Conservation (phyloP, 2,329 filamentous ascomycete genomes). For the Phyllosticta citriasiana region DNA sequence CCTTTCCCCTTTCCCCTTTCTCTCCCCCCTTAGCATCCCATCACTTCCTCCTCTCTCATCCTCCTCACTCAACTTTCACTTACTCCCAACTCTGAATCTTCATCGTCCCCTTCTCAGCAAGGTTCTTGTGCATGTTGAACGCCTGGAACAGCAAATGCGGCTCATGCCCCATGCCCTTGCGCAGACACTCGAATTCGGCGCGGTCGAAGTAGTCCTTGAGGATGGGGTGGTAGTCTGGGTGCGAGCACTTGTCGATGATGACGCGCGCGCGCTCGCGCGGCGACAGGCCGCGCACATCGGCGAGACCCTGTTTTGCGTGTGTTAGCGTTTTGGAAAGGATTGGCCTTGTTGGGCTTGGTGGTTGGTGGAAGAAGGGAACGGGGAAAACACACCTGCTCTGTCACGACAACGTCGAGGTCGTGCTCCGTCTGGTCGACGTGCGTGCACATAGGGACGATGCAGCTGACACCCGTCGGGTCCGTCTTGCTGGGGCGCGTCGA, state of each 20-base stretch:
- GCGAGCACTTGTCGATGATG: conserved; percentile 79
- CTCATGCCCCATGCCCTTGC: conserved; percentile 83
- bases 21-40: too few relatives aligned
- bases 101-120: conserved; percentile 79
- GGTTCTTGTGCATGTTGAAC: conserved; percentile 82
- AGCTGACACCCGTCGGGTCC: conserved; percentile 70
- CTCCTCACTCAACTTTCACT: not conserved
- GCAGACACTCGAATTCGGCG: conserved; percentile 76
- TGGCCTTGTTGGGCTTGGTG: not conserved
- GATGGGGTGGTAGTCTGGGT: conserved; percentile 77
- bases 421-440: conserved; percentile 91
- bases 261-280: conserved; percentile 72
- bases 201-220: conserved; percentile 73
- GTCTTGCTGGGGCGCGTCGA: conserved; percentile 70
- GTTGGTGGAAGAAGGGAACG: not conserved
- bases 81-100: conserved; percentile 59
- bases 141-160: conserved; percentile 77
- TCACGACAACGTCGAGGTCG: conserved; percentile 83
- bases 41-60: not conserved
- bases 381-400: conserved; percentile 39
- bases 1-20: too few relatives aligned
- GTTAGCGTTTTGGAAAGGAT: not conserved
- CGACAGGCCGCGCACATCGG: conserved; percentile 72
- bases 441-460: conserved; percentile 90
- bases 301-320: conserved; percentile 56